Percentiles rank a stretch among this genome's conserved stretches.
Evolutionary conservation across 2,329 filamentous ascomycete genomes (phyloP).

Genomic region (Xylariales sp.): DNA sequence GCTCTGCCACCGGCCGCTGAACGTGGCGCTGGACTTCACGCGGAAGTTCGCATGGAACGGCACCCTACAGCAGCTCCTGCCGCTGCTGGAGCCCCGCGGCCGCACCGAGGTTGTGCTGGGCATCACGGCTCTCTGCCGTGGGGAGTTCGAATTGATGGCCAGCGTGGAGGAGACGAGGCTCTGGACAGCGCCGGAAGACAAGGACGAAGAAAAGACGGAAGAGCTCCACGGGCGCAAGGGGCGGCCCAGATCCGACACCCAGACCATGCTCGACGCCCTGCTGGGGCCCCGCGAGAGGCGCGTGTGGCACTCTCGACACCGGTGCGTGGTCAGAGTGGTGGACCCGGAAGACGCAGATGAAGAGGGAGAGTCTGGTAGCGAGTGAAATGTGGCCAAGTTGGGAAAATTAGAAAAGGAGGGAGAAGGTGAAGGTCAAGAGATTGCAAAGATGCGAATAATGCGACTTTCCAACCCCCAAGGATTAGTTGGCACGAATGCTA

Average conservation of each 20-base stretch:
- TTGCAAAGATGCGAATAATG: too few relatives aligned
- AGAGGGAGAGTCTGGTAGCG: background rate
- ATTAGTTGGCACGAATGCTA: too few relatives aligned
- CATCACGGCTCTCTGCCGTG: slow-evolving; percentile 70
- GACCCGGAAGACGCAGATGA: slow-evolving; percentile 29
- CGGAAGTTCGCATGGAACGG: slow-evolving; percentile 84
- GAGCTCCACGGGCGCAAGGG: slow-evolving; percentile 13
- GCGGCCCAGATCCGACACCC: slow-evolving; percentile 42
- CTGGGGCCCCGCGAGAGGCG: slow-evolving; percentile 56
- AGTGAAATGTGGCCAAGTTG: too few relatives aligned
- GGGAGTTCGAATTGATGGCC: slow-evolving; percentile 77
- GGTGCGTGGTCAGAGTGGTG: slow-evolving; percentile 49
- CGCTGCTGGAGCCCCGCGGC: slow-evolving; percentile 54
- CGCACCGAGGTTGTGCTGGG: slow-evolving; percentile 62
- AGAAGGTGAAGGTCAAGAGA: too few relatives aligned
- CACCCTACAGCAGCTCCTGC: slow-evolving; percentile 70
- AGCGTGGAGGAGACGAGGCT: slow-evolving; percentile 75
- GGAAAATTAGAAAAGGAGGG: too few relatives aligned
- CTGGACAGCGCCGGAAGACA: slow-evolving; percentile 26
- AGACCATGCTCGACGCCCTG: slow-evolving; percentile 53
- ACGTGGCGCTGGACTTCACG: slow-evolving; percentile 73
- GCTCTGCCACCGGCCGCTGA: slow-evolving; percentile 67
- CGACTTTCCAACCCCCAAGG: too few relatives aligned
- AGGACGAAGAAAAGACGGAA: slow-evolving; percentile 22
- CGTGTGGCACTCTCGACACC: slow-evolving; percentile 60